Conservation (phyloP, 305 asterid genomes). For the Fraxinus baroniana region DNA sequence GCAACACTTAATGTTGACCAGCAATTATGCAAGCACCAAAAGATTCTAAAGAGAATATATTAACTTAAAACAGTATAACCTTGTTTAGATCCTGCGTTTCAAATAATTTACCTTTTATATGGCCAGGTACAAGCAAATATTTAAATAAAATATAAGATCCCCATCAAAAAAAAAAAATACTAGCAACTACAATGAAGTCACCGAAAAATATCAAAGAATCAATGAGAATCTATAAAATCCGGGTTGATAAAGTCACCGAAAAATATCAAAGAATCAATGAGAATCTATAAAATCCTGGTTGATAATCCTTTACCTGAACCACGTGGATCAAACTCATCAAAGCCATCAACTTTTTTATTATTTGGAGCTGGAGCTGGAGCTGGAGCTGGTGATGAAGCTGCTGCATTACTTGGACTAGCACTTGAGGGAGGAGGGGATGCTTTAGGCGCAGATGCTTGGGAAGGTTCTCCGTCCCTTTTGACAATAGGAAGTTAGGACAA, state of each 20-base stretch:
- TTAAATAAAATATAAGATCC: background rate
- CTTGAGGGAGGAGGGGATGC: slow-evolving; percentile 52
- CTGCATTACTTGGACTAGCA: slow-evolving; percentile 54
- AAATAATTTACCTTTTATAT: background rate
- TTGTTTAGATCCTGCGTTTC: background rate
- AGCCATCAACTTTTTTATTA: slow-evolving; percentile 51
- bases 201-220: background rate
- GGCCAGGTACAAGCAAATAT: background rate
- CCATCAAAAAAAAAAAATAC: background rate
- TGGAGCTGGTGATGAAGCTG: slow-evolving; percentile 41
- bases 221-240: background rate
- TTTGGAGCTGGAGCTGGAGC: slow-evolving; percentile 25
- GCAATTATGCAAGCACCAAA: background rate
- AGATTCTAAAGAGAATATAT: background rate
- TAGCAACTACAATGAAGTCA: background rate
- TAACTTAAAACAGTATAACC: background rate
- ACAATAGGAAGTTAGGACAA: slow-evolving; percentile 29
- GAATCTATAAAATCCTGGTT: background rate
- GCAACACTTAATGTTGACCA: background rate
- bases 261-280: background rate
- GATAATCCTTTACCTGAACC: slow-evolving; percentile 55
- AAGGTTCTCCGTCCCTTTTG: slow-evolving; percentile 67
- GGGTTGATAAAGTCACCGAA: background rate
- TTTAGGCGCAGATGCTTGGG: slow-evolving; percentile 58
- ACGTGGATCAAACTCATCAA: slow-evolving; percentile 95